A percentile compares a stretch with the other conserved stretches of the same genome.
phyloP scores from a whole-genome alignment of 73 alveolate genomes.

The Paramecium bursaria region DNA sequence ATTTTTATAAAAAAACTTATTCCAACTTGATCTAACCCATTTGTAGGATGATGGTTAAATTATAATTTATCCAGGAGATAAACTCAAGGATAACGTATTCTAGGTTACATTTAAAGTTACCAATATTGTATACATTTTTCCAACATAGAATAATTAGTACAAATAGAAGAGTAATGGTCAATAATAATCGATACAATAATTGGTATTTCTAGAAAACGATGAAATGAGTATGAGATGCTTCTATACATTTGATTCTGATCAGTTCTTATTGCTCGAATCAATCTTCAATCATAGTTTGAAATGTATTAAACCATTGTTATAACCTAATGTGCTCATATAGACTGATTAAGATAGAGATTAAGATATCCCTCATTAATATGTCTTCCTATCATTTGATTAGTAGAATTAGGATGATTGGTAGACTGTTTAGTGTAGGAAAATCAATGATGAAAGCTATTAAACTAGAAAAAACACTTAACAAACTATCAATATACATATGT shows the following conservation, averaged over 20 bases:
- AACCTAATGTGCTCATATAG: neutral
- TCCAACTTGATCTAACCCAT: conserved; percentile 4
- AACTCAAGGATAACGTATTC: neutral
- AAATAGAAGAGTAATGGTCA: neutral
- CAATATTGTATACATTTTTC: conserved; percentile 7
- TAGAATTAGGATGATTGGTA: conserved; percentile 33
- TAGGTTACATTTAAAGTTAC: neutral
- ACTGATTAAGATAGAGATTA: conserved; percentile 50
- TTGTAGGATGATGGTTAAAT: neutral
- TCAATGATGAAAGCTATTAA: conserved; percentile 8
- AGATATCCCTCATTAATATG: conserved; percentile 1
- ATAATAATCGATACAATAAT: neutral
- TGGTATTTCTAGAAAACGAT: conserved; percentile 1
- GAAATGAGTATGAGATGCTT: neutral
- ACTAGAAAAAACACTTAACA: neutral
- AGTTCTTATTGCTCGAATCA: conserved; percentile 7
- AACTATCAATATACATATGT: conserved; percentile 16
- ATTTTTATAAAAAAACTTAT: neutral
- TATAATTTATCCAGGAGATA: conserved; percentile 54
- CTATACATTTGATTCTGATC: conserved; percentile 39
- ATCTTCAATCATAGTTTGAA: neutral
- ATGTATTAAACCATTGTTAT: conserved; percentile 23
- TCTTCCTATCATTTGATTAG: neutral
- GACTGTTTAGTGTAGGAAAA: conserved; percentile 13
- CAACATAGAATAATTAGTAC: neutral